Conservation (phyloP, 1,139 yeast genomes). For the Yamadazyma atlantica region DNA sequence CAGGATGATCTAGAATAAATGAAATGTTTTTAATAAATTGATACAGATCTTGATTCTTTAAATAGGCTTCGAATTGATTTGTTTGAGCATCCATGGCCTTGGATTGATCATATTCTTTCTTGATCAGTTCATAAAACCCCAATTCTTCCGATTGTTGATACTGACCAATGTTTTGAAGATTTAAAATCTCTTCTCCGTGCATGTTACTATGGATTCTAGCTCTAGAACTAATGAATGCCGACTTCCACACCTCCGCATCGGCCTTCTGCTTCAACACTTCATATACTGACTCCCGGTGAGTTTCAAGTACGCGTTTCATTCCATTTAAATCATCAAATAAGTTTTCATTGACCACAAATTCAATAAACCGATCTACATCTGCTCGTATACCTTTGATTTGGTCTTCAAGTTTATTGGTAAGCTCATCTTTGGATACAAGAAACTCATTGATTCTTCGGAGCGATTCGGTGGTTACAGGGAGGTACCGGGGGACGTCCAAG, state of each 20-base stretch:
- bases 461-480: constrained; percentile 5
- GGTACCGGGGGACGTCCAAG: constrained; percentile 7
- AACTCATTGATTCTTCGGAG: neutral
- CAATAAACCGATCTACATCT: constrained; percentile 11
- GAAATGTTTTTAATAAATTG: constrained; percentile 25
- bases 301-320: constrained; percentile 4
- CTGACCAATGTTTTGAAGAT: constrained; percentile 21
- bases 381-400: constrained; percentile 5
- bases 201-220: constrained; percentile 6
- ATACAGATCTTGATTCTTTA: constrained; percentile 14
- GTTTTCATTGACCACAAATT: constrained; percentile 12
- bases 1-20: constrained; percentile 37
- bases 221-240: constrained; percentile 3
- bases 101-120: constrained; percentile 6
- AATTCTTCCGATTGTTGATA: constrained; percentile 13
- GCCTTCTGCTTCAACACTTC: constrained; percentile 3
- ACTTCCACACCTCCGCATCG: constrained; percentile 10
- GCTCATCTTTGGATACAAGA: neutral
- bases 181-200: constrained; percentile 20
- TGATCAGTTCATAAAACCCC: constrained; percentile 10
- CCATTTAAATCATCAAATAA: constrained; percentile 5
- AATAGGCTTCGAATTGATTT: constrained; percentile 9
- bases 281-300: constrained; percentile 3
- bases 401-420: neutral
- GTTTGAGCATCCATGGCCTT: constrained; percentile 4